These are phyloP conservation scores for Paraleonurus japonicus DNA, from an alignment of 257 asterid species.

Conservation along the genomic window DNA sequence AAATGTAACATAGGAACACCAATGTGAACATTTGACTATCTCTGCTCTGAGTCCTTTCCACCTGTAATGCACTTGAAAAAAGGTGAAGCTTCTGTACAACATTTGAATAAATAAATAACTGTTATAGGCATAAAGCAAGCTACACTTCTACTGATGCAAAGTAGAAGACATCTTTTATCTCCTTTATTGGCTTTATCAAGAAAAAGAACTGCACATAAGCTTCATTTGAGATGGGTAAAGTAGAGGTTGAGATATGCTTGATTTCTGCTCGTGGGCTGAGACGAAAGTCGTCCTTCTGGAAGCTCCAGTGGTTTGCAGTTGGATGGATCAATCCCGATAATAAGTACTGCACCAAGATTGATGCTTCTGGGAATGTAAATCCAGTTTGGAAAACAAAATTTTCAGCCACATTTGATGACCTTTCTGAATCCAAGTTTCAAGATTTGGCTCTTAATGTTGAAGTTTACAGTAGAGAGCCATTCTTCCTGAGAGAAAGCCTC, in stretches of 20 bases:
- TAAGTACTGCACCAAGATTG: conserved; percentile 79
- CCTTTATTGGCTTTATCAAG: conserved; percentile 43
- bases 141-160: conserved; percentile 31
- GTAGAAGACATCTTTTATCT: conserved; percentile 25
- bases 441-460: conserved; percentile 64
- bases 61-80: conserved; percentile 28
- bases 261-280: conserved; percentile 72
- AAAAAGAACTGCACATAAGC: conserved; percentile 26
- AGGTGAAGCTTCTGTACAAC: conserved; percentile 11
- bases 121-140: conserved; percentile 36
- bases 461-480: conserved; percentile 75
- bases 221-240: conserved; percentile 47
- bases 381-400: conserved; percentile 81
- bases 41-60: conserved; percentile 37
- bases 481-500: conserved; percentile 66
- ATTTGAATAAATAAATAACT: conserved; percentile 21
- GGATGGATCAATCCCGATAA: conserved; percentile 72
- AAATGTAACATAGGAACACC: background rate
- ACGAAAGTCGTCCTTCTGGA: conserved; percentile 57
- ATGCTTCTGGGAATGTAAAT: conserved; percentile 66
- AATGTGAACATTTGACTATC: conserved; percentile 42
- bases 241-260: conserved; percentile 71
- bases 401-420: conserved; percentile 51
- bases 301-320: conserved; percentile 84
- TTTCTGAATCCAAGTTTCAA: conserved; percentile 37